A percentile compares a stretch with the other conserved stretches of the same genome.
These are phyloP conservation scores for Elsinoe perseae DNA, from an alignment of 2,329 filamentous ascomycete genomes.

Conservation along the genomic window DNA sequence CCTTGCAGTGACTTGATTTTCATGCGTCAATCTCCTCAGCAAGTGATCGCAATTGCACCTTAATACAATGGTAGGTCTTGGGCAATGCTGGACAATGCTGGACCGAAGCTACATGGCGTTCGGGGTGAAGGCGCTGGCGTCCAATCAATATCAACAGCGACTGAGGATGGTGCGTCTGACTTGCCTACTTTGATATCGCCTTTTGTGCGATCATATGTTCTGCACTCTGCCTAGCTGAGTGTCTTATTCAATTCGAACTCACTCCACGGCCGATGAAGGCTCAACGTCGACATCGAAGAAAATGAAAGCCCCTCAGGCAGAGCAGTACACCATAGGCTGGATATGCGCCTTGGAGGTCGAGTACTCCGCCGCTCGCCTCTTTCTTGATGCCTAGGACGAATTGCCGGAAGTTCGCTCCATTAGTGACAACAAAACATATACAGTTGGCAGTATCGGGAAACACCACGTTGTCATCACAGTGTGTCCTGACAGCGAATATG, in stretches of 20 bases:
- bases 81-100: too few relatives aligned
- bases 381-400: slow-evolving; percentile 19
- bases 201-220: too few relatives aligned
- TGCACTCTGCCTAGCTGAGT: too few relatives aligned
- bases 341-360: slow-evolving; percentile 22
- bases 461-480: slow-evolving; percentile 21
- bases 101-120: too few relatives aligned
- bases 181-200: too few relatives aligned
- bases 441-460: slow-evolving; percentile 15
- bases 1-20: too few relatives aligned
- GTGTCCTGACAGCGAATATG: slow-evolving; percentile 18
- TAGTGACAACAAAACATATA: slow-evolving; percentile 17
- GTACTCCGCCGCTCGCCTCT: slow-evolving; percentile 18
- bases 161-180: too few relatives aligned
- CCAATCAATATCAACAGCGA: too few relatives aligned
- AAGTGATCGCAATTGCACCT: too few relatives aligned
- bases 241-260: not conserved
- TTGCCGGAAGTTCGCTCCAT: not conserved
- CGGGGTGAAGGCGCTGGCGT: too few relatives aligned
- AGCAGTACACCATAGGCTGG: slow-evolving; percentile 20
- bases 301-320: not conserved
- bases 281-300: not conserved
- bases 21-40: too few relatives aligned
- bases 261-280: not conserved
- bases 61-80: too few relatives aligned